Percentiles rank a stretch among this genome's conserved stretches.
phyloP scores from a whole-genome alignment of 805 yeast species.

The Starmerella cellae region DNA sequence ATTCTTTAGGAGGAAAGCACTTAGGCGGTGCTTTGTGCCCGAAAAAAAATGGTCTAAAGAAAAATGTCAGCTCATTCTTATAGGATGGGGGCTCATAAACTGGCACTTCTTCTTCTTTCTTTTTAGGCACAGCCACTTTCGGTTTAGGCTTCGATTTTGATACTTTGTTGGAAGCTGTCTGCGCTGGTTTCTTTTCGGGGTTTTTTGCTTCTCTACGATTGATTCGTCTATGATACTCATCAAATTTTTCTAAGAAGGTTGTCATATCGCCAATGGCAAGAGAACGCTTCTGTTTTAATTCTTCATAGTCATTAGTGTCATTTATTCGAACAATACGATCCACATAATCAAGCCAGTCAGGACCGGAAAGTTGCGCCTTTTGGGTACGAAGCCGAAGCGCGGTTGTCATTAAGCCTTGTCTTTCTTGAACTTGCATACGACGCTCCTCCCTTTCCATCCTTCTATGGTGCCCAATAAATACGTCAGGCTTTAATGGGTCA shows the following conservation, averaged over 20 bases:
- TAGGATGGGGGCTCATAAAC: conserved; percentile 2
- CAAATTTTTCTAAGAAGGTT: conserved; percentile 23
- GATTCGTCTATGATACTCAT: conserved; percentile 6
- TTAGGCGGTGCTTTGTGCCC: conserved; percentile 16
- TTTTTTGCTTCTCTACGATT: conserved; percentile 7
- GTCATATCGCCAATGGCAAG: conserved; percentile 39
- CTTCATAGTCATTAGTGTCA: conserved; percentile 37
- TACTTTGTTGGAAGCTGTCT: not conserved
- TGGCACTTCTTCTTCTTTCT: not conserved
- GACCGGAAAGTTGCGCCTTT: conserved; percentile 33
- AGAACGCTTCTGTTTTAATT: conserved; percentile 38
- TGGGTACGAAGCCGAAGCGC: conserved; percentile 37
- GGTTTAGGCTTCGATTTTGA: not conserved
- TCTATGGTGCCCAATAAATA: conserved; percentile 38
- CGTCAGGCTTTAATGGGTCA: conserved; percentile 36
- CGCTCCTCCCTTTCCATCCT: conserved; percentile 54
- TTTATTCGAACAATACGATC: conserved; percentile 39
- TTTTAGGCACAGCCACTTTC: not conserved
- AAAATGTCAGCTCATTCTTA: conserved; percentile 1
- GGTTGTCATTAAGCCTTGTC: conserved; percentile 40
- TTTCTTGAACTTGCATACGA: conserved; percentile 43
- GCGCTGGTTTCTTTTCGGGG: conserved; percentile 1
- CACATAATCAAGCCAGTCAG: conserved; percentile 39
- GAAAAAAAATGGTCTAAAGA: conserved; percentile 16
- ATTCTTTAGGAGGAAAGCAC: conserved; percentile 16